Evolutionary conservation across 78 protist species (phyloP).

Genomic region (Speleostelium caveatum): DNA sequence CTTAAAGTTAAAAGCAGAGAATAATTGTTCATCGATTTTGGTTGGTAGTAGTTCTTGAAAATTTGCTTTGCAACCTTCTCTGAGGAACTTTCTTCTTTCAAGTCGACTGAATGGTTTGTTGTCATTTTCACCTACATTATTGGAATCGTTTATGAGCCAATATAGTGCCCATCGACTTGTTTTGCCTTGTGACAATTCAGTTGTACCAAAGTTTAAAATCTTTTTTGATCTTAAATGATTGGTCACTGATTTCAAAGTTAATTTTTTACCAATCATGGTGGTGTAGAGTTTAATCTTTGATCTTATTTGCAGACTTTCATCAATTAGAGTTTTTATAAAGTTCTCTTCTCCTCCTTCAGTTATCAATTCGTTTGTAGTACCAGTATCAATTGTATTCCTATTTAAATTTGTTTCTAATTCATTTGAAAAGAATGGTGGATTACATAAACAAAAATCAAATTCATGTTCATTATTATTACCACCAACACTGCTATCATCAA

Average conservation of each 20-base stretch:
- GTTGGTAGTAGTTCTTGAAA: too few relatives aligned
- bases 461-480: not conserved
- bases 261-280: constrained; percentile 59
- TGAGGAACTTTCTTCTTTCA: too few relatives aligned
- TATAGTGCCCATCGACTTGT: constrained; percentile 61
- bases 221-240: not conserved
- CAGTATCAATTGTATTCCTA: constrained; percentile 40
- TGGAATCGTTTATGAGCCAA: too few relatives aligned
- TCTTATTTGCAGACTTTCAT: not conserved
- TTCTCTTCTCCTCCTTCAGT: constrained; percentile 49
- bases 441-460: constrained; percentile 49
- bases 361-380: constrained; percentile 13
- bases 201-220: not conserved
- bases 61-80: too few relatives aligned
- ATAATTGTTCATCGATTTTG: too few relatives aligned
- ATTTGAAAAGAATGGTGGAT: constrained; percentile 53
- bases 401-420: not conserved
- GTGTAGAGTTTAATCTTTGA: constrained; percentile 5
- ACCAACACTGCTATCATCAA: not conserved
- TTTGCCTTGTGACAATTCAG: constrained; percentile 70
- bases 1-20: too few relatives aligned
- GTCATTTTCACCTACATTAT: too few relatives aligned
- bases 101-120: too few relatives aligned
- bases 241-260: not conserved
- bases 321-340: constrained; percentile 38